Base-by-base conservation (phyloP, 495 filamentous ascomycete species). In the Penicillium subrubescens region DNA sequence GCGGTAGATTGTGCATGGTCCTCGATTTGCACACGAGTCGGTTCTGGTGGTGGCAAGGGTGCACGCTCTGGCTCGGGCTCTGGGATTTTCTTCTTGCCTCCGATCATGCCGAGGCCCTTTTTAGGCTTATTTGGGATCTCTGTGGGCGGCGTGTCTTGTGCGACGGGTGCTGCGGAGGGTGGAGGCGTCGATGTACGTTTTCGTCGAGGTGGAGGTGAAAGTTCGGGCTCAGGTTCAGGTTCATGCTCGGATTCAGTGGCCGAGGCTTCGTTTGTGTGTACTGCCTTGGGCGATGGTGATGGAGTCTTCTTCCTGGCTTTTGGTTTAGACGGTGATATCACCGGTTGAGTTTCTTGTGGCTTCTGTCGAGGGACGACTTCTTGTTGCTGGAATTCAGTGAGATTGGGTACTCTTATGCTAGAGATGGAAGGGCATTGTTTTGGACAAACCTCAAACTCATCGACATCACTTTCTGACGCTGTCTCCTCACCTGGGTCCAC, bases 361-460 rank as follows among this genome's bases (percentile, higher is more conserved):
- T 68, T 78, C 1, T 75, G 62, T 60, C 68, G 68, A 12, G 77
- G 73, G 29, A 77, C 74, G 8, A 72, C 79, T 67, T 78, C 73
- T 73, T 79, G 75, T 64, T 73, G 74, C 79, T 81, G 60, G 27
- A 57, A 37, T 58, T 48, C 17, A 25, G 60, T 64, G 55, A 66
- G 64, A 15, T 60, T 57, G 8, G 29, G 35, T 33, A 60, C 11
- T 43, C 39, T 29, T 43, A 5, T 8, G 29, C 35, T 44, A 31
- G 3, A 37, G 1, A 21, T 17, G 10, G 29, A 37, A 53, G 37
- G 31, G 53, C 23, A 6, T 17, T 21, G 46, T 17, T 34, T 37
- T 8, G 15, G 3, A 57, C 72, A 34, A 73, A 80, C 78, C 73
- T 80, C 71, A 50, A 81, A 81, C 67, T 78, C 78, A 51, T 74